Base-by-base conservation (phyloP, 75 land plant species). In the Picea sitchensis region DNA sequence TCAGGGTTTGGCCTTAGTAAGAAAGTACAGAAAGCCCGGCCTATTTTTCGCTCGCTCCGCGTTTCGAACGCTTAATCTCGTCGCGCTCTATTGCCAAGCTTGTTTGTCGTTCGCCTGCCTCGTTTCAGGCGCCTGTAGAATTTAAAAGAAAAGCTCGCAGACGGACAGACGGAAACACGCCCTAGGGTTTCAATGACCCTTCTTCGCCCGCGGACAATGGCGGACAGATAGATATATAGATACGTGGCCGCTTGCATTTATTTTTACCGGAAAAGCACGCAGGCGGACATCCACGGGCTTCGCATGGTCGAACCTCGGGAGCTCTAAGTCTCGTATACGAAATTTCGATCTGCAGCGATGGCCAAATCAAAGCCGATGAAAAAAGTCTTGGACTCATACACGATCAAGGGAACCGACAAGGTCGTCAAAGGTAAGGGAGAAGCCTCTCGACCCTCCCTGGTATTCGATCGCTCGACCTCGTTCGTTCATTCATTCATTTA, bases 321-420 rank as follows among this genome's bases (percentile, higher is more conserved):
- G 54, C 54, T 38, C 36, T 13, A n/a, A 1, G 41, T 71, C n/a
- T 7, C n/a, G 41, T 11, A 41, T 18, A 6, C 51, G 20, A 47
- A 47, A 47, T 31, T 77, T 47, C 65, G 82, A 77, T 82, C 68
- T 23, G 68, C 83, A 26, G 57, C 26, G 14, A 84, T 84, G 85
- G 84, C 67, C 79, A 82, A 82, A 41, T 59, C 85, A 31, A 87
- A 85, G 71, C 47, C 65, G 58, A 85, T 34, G 71, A 85, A 85
- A 81, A 85, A 87, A 77, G 77, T 76, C 9, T 21, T 87, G 84
- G 88, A 87, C 61, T 85, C 88, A 41, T 87, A 86, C 81, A 61
- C 88, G 34, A 78, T 87, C 76, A 85, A 85, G 75, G 88, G 88
- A 3, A 87, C 88, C 17, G 72, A 82, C 75, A 85, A 78, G 72